These are phyloP conservation scores for Lasiodiplodia theobromae DNA, from an alignment of 2,329 filamentous ascomycete species.

Conservation along the genomic window DNA sequence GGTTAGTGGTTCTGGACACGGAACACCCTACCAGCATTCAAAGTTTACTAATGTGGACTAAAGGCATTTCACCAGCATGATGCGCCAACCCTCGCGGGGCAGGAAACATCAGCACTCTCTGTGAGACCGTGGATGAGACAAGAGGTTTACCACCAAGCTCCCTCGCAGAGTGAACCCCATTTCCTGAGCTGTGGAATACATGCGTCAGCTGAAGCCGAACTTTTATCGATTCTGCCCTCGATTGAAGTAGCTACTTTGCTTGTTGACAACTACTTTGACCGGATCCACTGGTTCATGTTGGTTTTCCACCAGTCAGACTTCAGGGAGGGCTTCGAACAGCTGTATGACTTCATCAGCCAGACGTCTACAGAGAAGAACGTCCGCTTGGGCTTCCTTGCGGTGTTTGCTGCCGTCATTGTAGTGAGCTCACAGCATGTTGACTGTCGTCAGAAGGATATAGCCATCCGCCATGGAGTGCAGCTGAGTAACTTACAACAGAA, in stretches of 20 bases:
- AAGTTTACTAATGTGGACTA: background rate
- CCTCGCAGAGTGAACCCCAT: background rate
- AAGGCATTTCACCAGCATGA: slow-evolving; percentile 11
- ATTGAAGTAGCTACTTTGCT: background rate
- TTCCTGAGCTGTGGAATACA: background rate
- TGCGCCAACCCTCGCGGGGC: background rate
- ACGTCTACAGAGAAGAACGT: background rate
- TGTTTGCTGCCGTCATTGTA: background rate
- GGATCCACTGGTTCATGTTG: slow-evolving; percentile 13
- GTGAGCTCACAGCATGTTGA: background rate
- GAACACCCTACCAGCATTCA: background rate
- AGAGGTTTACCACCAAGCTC: background rate
- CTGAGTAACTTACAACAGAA: background rate
- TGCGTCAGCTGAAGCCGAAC: background rate
- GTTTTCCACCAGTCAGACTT: background rate
- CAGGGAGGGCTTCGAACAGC: background rate
- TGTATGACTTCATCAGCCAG: background rate
- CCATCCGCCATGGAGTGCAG: background rate
- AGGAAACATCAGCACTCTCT: slow-evolving; percentile 1
- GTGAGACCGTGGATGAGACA: background rate
- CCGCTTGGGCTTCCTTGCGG: background rate
- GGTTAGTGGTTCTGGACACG: background rate
- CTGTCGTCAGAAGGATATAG: background rate
- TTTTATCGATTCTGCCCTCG: background rate
- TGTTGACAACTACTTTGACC: slow-evolving; percentile 6